A percentile compares a stretch with the other conserved stretches of the same genome.
These are phyloP conservation scores for Pholiota molesta DNA, from an alignment of 768 basidiomycete species.

Conservation along the genomic window DNA sequence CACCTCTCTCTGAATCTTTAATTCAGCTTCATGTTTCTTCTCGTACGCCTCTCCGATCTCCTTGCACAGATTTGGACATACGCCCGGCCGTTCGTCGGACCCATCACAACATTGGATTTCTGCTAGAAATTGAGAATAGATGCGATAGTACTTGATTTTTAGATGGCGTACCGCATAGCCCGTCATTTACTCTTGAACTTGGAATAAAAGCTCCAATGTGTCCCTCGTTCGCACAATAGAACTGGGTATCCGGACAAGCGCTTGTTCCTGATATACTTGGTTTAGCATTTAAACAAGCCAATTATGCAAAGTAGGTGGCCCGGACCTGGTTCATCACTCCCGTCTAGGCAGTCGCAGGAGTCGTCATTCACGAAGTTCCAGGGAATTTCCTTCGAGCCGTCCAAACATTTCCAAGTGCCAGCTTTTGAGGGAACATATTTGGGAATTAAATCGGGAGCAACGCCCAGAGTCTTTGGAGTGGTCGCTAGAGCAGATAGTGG, in stretches of 20 bases:
- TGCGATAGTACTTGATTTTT: not conserved
- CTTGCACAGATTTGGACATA: constrained; percentile 78
- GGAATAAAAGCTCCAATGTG: constrained; percentile 83
- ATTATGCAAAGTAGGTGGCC: not conserved
- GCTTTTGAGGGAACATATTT: constrained; percentile 59
- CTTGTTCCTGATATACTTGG: constrained; percentile 63
- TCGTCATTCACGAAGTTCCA: constrained; percentile 91
- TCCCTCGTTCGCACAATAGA: constrained; percentile 88
- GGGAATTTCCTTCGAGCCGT: constrained; percentile 76
- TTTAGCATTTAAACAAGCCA: constrained; percentile 9
- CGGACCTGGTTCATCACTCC: constrained; percentile 93
- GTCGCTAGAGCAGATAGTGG: constrained; percentile 43
- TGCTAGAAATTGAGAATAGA: constrained; percentile 33
- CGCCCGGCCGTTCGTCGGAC: constrained; percentile 84
- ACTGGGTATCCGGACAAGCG: constrained; percentile 75
- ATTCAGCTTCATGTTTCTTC: constrained; percentile 70
- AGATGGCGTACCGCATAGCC: constrained; percentile 78
- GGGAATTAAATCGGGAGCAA: constrained; percentile 53
- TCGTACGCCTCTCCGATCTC: constrained; percentile 74
- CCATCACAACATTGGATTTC: constrained; percentile 96
- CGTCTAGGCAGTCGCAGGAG: constrained; percentile 92
- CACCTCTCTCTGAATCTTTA: constrained; percentile 81
- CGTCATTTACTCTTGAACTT: constrained; percentile 87
- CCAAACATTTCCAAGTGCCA: constrained; percentile 77
- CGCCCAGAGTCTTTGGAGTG: constrained; percentile 55